Conservation (phyloP, 129 eudicot species). For the Centella asiatica region DNA sequence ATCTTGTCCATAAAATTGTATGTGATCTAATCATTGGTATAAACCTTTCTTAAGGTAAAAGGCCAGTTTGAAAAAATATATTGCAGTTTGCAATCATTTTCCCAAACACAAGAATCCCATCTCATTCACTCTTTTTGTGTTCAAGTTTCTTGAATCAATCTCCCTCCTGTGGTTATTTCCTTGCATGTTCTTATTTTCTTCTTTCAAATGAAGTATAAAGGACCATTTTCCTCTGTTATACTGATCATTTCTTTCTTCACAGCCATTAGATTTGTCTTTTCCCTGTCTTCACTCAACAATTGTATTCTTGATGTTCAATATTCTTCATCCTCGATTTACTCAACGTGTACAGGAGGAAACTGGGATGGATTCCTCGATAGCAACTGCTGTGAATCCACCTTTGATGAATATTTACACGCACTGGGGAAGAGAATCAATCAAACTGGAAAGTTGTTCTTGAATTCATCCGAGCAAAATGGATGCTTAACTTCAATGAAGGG, state of each 20-base stretch:
- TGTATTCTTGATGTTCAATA: slow-evolving; percentile 36
- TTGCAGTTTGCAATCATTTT: neutral
- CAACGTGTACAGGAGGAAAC: slow-evolving; percentile 25
- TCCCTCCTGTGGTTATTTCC: slow-evolving; percentile 3
- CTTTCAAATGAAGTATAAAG: neutral
- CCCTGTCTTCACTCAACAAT: slow-evolving; percentile 7
- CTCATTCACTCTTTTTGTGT: neutral
- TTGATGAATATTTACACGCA: slow-evolving; percentile 40
- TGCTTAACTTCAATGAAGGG: slow-evolving; percentile 35
- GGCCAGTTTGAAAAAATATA: neutral
- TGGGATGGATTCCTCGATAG: slow-evolving; percentile 46
- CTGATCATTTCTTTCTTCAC: slow-evolving; percentile 9
- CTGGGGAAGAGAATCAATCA: slow-evolving; percentile 36
- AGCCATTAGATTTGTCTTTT: slow-evolving; percentile 1
- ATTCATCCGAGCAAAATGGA: slow-evolving; percentile 31
- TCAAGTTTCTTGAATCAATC: neutral
- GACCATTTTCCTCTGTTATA: slow-evolving; percentile 1
- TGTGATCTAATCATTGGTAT: neutral
- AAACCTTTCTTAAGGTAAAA: neutral
- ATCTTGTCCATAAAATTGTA: neutral
- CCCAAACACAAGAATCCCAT: neutral
- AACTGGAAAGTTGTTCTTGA: slow-evolving; percentile 51
- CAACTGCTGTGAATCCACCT: slow-evolving; percentile 34
- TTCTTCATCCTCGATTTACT: slow-evolving; percentile 18
- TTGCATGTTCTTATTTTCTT: neutral